Evolutionary conservation across 2,329 filamentous ascomycete species (phyloP).

Genomic region (Paecilomyces sp.): DNA sequence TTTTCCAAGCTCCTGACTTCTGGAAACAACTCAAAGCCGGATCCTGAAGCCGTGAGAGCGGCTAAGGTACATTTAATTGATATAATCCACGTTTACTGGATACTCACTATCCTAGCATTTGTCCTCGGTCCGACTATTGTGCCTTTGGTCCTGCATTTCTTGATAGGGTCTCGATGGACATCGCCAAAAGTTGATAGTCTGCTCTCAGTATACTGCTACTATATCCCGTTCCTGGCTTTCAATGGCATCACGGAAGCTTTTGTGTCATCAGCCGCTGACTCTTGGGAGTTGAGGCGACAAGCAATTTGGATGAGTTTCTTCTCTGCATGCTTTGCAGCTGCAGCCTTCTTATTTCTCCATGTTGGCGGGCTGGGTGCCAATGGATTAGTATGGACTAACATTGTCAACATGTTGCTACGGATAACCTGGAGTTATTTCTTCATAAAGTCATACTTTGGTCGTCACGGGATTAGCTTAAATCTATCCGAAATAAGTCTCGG

Average conservation of each 20-base stretch:
- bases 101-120: slow-evolving; percentile 63
- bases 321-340: slow-evolving; percentile 65
- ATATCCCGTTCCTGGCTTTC: slow-evolving; percentile 83
- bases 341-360: slow-evolving; percentile 69
- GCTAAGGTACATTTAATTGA: slow-evolving; percentile 25
- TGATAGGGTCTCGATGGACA: slow-evolving; percentile 74
- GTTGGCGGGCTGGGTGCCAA: slow-evolving; percentile 63
- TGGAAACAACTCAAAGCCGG: slow-evolving; percentile 10
- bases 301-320: slow-evolving; percentile 79
- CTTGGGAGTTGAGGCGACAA: slow-evolving; percentile 67
- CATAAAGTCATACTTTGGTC: slow-evolving; percentile 57
- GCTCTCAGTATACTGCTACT: slow-evolving; percentile 78
- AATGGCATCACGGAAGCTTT: slow-evolving; percentile 93
- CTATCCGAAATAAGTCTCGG: slow-evolving; percentile 39
- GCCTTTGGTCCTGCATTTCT: slow-evolving; percentile 62
- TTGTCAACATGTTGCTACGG: slow-evolving; percentile 79
- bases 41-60: slow-evolving; percentile 12
- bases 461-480: slow-evolving; percentile 37
- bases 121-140: slow-evolving; percentile 69
- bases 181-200: slow-evolving; percentile 64
- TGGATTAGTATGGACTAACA: slow-evolving; percentile 80
- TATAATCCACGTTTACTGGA: slow-evolving; percentile 64
- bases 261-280: slow-evolving; percentile 75
- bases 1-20: slow-evolving; percentile 71
- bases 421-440: slow-evolving; percentile 75